Evolutionary conservation across 805 yeast species (phyloP).

Genomic region (Hanseniaspora valbyensis): DNA sequence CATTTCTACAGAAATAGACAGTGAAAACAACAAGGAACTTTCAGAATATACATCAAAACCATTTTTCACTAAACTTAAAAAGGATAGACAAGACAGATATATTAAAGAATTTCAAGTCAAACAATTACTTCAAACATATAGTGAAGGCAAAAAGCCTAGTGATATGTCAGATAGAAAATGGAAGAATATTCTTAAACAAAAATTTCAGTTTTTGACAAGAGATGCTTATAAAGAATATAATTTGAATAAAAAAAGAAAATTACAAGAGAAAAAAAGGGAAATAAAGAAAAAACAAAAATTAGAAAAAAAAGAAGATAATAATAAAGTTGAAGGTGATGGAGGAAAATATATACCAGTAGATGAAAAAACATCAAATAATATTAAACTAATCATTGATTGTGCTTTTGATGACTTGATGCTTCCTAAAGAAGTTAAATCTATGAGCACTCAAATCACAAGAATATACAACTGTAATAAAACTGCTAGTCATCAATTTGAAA

Average conservation of each 20-base stretch:
- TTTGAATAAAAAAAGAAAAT: constrained; percentile 45
- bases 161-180: constrained; percentile 83
- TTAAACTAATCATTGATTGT: constrained; percentile 68
- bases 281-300: constrained; percentile 29
- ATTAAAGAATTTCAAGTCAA: constrained; percentile 7
- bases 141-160: constrained; percentile 43
- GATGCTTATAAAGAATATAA: constrained; percentile 42
- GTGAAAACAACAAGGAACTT: not conserved
- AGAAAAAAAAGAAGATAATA: constrained; percentile 32
- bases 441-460: constrained; percentile 71
- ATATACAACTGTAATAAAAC: constrained; percentile 69
- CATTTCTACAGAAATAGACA: not conserved
- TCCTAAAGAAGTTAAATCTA: constrained; percentile 54
- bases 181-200: constrained; percentile 56
- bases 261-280: constrained; percentile 34
- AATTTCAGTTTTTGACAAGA: constrained; percentile 52
- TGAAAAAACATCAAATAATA: constrained; percentile 40
- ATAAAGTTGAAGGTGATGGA: constrained; percentile 32
- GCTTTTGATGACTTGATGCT: constrained; percentile 84
- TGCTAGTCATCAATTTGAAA: constrained; percentile 41
- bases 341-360: constrained; percentile 30
- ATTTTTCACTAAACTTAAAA: constrained; percentile 1
- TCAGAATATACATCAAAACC: not conserved
- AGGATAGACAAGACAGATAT: not conserved
- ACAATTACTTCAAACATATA: not conserved